Evolutionary conservation across 805 yeast genomes (phyloP), one percentile per base, ranked within the genome.

Genomic region (Tetrapisispora pingtungensis): DNA sequence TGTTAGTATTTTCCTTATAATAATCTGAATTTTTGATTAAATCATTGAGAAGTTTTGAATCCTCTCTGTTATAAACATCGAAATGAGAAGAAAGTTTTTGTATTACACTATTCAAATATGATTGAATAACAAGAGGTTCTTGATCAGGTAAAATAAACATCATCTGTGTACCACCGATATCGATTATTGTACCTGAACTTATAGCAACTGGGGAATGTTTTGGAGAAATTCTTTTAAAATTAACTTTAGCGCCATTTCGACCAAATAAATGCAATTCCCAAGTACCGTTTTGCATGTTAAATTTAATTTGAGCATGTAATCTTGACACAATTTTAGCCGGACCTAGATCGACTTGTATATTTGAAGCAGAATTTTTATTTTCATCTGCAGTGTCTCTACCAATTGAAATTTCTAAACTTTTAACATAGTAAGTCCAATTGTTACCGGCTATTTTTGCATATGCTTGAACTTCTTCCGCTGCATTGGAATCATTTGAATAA

Each of bases 141-240:
- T 85, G 79, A 61, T 89, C 97, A 1, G 99, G 99, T 52, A 93
- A 70, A 33, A 93, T 93, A 60, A 93, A 93, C 95, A 93, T 90
- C 97, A 93, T 93, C 65, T 93, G 97, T 10, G 96, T 88, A 6
- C 97, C 97, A 15, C 97, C 97, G 38, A 93, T 80, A 56, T 93
- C 99, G 46, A 93, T 66, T 15, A 93, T 78, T 35, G 90, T 84
- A n/a, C 98, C 98, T 1, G 94, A 81, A 42, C 75, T 73, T 45
- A 93, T 72, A 12, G 80, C 73, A 13, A 81, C 73, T 3, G 79
- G 70, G 5, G 72, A 64, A 18, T 59, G 55, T 12, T 30, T 33
- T 8, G 35, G 30, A 12, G 40, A 46, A 2, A 69, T 61, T 45
- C 71, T 67, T 26, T 56, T 53, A 42, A 86, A 84, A 66, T 93